Evolutionary conservation across 768 basidiomycete species (phyloP).

Genomic region (Solioccasus polychromus): DNA sequence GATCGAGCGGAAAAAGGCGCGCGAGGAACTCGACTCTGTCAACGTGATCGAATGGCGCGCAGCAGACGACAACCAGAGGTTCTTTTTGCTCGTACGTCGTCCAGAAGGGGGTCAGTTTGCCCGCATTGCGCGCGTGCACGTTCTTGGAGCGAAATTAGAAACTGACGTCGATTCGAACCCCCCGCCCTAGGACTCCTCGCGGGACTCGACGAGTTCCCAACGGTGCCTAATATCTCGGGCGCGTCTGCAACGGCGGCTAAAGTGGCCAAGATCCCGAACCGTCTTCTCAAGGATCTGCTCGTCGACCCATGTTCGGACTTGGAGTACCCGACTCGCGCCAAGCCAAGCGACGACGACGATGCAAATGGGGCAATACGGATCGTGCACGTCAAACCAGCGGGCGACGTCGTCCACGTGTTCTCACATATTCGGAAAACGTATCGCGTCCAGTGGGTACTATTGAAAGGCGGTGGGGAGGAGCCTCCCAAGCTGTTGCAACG

Average conservation of each 20-base stretch:
- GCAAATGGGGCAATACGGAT: slow-evolving; percentile 30
- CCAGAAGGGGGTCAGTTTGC: slow-evolving; percentile 80
- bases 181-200: slow-evolving; percentile 85
- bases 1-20: slow-evolving; percentile 72
- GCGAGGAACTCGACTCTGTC: slow-evolving; percentile 83
- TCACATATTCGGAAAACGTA: slow-evolving; percentile 91
- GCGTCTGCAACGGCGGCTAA: slow-evolving; percentile 35
- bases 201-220: slow-evolving; percentile 86
- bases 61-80: slow-evolving; percentile 39
- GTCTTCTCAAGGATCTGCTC: slow-evolving; percentile 41
- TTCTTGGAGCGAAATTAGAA: neutral
- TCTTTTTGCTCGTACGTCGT: slow-evolving; percentile 76
- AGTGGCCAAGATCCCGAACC: slow-evolving; percentile 32
- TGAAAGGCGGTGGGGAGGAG: slow-evolving; percentile 53
- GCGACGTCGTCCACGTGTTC: slow-evolving; percentile 78
- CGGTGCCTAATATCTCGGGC: slow-evolving; percentile 50
- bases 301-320: slow-evolving; percentile 25
- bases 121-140: neutral
- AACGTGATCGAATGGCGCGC: slow-evolving; percentile 80
- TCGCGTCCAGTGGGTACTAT: slow-evolving; percentile 65
- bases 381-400: slow-evolving; percentile 46
- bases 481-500: slow-evolving; percentile 35
- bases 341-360: neutral
- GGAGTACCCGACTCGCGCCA: too few species aligned
- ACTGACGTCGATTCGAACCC: neutral